A percentile compares a stretch with the other conserved stretches of the same genome.
Evolutionary conservation across 352 stramenopile species (phyloP).

Genomic region (Phytophthora quininea): DNA sequence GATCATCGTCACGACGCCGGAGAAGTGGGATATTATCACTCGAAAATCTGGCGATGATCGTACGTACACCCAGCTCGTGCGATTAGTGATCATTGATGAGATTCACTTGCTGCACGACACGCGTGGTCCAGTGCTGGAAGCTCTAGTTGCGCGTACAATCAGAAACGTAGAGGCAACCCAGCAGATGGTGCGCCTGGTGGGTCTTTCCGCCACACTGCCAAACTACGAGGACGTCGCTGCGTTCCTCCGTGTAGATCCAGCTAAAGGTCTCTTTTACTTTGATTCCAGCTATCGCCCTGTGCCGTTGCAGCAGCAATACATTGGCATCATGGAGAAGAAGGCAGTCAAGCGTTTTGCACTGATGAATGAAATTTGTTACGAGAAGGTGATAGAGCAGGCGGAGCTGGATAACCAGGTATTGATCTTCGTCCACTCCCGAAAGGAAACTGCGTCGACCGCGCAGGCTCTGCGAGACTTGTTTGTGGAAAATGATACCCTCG

Average conservation of each 20-base stretch:
- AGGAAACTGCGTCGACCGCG: slow-evolving; percentile 97
- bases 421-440: slow-evolving; percentile 99
- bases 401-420: slow-evolving; percentile 97
- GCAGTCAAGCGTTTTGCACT: slow-evolving; percentile 98
- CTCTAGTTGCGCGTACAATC: slow-evolving; percentile 97
- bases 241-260: slow-evolving; percentile 97
- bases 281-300: slow-evolving; percentile 99
- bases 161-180: slow-evolving; percentile 97
- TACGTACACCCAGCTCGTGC: slow-evolving; percentile 98
- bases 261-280: slow-evolving; percentile 99
- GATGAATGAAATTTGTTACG: slow-evolving; percentile 99
- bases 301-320: slow-evolving; percentile 99
- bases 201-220: slow-evolving; percentile 98
- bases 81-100: slow-evolving; percentile 99
- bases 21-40: slow-evolving; percentile 99
- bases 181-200: slow-evolving; percentile 97
- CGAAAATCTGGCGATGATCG: slow-evolving; percentile 97
- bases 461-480: slow-evolving; percentile 96
- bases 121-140: slow-evolving; percentile 98
- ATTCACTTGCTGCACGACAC: slow-evolving; percentile 99
- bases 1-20: slow-evolving; percentile 99
- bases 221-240: slow-evolving; percentile 99
- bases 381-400: slow-evolving; percentile 96
- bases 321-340: slow-evolving; percentile 99
- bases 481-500: slow-evolving; percentile 95